phyloP scores from a whole-genome alignment of 345 rosid genomes.

The Boechera stricta region DNA sequence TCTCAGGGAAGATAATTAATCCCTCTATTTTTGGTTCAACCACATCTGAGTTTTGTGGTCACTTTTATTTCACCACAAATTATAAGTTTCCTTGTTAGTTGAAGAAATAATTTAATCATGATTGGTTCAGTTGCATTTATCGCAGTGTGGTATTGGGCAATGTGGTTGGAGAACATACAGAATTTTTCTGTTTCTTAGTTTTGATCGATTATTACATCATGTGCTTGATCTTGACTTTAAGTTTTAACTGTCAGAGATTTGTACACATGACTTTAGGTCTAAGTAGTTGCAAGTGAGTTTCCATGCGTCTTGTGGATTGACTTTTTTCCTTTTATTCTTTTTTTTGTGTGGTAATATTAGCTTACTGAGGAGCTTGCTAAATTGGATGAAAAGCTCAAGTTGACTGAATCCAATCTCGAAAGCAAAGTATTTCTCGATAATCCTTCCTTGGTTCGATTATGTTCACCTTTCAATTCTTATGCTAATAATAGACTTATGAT shows the following conservation, averaged over 20 bases:
- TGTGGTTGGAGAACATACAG: constrained; percentile 12
- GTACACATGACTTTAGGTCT: background rate
- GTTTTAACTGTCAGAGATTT: constrained; percentile 5
- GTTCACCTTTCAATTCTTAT: background rate
- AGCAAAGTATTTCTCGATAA: constrained; percentile 63
- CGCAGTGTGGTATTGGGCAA: background rate
- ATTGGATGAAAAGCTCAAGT: constrained; percentile 94
- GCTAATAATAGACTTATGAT: constrained; percentile 8
- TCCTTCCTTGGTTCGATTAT: background rate
- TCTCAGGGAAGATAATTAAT: background rate
- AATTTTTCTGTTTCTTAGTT: constrained; percentile 7
- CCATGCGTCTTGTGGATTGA: background rate
- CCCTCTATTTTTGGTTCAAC: constrained; percentile 7
- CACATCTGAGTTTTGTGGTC: constrained; percentile 9
- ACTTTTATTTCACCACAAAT: background rate
- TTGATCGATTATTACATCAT: constrained; percentile 23
- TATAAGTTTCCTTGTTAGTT: constrained; percentile 11
- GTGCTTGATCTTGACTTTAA: constrained; percentile 10
- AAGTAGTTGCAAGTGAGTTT: constrained; percentile 32
- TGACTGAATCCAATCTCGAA: constrained; percentile 86
- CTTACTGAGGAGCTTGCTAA: constrained; percentile 89
- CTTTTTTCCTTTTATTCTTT: background rate
- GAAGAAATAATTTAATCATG: constrained; percentile 24
- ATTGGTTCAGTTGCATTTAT: constrained; percentile 24
- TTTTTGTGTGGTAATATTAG: constrained; percentile 45